A percentile compares a stretch with the other conserved stretches of the same genome.
phyloP scores from a whole-genome alignment of 1,139 yeast genomes.

The Debaryomycetaceae sp. region DNA sequence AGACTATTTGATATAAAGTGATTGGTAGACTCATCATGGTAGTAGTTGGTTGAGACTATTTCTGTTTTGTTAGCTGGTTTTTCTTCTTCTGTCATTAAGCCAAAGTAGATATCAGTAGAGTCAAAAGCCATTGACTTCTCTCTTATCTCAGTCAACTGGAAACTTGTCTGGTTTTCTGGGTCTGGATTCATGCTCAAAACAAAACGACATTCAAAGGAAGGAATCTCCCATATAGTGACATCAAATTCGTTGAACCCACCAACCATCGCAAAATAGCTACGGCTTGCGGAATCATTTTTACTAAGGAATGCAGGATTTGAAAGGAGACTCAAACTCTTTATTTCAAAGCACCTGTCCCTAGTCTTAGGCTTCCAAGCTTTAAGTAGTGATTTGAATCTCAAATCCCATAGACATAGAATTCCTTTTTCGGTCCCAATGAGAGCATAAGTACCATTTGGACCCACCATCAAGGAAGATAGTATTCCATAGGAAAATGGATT shows the following conservation, averaged over 20 bases:
- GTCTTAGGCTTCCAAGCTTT: conserved; percentile 60
- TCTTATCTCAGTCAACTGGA: not conserved
- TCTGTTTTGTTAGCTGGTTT: not conserved
- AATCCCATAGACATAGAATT: conserved; percentile 74
- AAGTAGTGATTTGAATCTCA: conserved; percentile 60
- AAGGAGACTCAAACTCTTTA: conserved; percentile 42
- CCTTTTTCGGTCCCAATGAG: conserved; percentile 77
- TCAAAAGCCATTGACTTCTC: not conserved
- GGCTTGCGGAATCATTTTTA: conserved; percentile 1
- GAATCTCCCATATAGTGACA: conserved; percentile 75
- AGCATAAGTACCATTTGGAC: conserved; percentile 54
- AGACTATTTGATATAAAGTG: not conserved
- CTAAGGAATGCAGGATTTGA: conserved; percentile 22
- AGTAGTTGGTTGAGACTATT: not conserved
- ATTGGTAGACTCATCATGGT: conserved; percentile 4
- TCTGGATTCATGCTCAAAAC: conserved; percentile 37
- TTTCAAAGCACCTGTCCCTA: conserved; percentile 25
- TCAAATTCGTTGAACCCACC: conserved; percentile 58
- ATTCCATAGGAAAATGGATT: conserved; percentile 67
- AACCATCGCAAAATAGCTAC: conserved; percentile 11
- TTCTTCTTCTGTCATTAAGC: not conserved
- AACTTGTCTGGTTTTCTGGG: conserved; percentile 16
- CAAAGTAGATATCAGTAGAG: not conserved
- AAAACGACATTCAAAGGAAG: conserved; percentile 59
- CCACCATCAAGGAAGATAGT: conserved; percentile 59